Evolutionary conservation across 192 early-diverging fungal genomes (phyloP).

Genomic region (Linnemannia hyalina): DNA sequence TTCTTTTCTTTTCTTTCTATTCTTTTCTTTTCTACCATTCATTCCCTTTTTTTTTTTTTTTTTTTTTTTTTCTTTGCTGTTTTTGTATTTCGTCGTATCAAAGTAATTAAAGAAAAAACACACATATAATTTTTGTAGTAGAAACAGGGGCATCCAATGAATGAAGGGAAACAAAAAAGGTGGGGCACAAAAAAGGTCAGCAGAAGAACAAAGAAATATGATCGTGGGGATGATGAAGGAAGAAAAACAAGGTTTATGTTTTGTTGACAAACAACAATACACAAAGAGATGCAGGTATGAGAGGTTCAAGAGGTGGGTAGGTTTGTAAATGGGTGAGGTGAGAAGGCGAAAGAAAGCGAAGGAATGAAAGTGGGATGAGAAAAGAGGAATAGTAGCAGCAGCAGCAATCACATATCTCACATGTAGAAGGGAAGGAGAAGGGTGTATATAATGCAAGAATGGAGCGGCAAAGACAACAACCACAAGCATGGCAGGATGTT

Average conservation of each 20-base stretch:
- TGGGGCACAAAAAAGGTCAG: neutral
- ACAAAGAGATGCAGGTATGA: neutral
- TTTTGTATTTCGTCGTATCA: neutral
- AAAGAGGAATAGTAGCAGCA: too few relatives aligned
- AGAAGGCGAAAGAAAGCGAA: too few relatives aligned
- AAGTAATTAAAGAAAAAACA: neutral
- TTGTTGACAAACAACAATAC: neutral
- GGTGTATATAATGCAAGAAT: too few relatives aligned
- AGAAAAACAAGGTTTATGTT: neutral
- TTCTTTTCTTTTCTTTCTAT: neutral
- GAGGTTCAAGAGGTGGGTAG: too few relatives aligned
- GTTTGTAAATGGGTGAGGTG: too few relatives aligned
- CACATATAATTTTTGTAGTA: neutral
- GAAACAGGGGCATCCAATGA: neutral
- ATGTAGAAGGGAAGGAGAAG: neutral
- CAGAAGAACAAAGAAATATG: neutral
- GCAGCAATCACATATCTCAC: too few relatives aligned
- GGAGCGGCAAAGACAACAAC: neutral
- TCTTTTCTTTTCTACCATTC: neutral
- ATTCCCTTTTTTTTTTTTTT: neutral
- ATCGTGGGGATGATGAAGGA: neutral
- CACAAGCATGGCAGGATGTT: too few relatives aligned
- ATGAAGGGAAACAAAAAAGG: neutral
- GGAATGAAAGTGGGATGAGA: too few relatives aligned
- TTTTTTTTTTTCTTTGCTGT: neutral